These are phyloP conservation scores for Podospora anserina DNA, from an alignment of 495 filamentous ascomycete genomes.

Conservation along the genomic window DNA sequence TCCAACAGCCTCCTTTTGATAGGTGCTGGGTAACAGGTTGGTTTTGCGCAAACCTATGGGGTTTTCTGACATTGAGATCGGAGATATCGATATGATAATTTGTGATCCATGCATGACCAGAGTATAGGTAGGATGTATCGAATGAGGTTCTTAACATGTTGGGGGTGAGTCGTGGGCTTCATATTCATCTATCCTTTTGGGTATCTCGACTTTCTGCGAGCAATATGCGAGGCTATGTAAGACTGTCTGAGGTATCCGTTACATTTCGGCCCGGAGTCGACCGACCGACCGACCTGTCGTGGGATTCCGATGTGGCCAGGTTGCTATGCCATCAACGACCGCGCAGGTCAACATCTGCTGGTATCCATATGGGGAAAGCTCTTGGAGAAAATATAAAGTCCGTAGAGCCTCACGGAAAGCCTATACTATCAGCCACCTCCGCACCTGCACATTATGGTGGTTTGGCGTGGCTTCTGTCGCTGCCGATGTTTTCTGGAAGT, in stretches of 20 bases:
- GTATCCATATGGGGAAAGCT: neutral
- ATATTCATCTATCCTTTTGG: neutral
- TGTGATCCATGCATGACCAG: neutral
- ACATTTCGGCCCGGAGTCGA: neutral
- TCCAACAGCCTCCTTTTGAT: neutral
- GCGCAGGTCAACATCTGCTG: neutral
- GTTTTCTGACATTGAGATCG: neutral
- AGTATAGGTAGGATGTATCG: no score
- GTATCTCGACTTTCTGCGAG: neutral
- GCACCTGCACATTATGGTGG: neutral
- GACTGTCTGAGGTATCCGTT: neutral
- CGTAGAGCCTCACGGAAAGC: conserved; percentile 5
- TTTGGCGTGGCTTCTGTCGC: neutral
- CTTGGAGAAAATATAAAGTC: neutral
- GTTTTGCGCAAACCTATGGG: neutral
- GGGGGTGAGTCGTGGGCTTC: no score
- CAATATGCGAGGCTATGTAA: neutral
- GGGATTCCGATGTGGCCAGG: neutral
- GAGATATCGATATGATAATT: neutral
- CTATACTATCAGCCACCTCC: neutral
- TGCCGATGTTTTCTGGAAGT: neutral
- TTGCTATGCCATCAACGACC: neutral
- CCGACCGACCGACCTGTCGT: neutral
- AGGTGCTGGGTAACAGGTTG: neutral
- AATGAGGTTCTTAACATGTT: neutral